Percentiles rank a stretch among this genome's conserved stretches.
Conservation (phyloP, 1,284 basidiomycete genomes). For the Leccinum griseonigrum region DNA sequence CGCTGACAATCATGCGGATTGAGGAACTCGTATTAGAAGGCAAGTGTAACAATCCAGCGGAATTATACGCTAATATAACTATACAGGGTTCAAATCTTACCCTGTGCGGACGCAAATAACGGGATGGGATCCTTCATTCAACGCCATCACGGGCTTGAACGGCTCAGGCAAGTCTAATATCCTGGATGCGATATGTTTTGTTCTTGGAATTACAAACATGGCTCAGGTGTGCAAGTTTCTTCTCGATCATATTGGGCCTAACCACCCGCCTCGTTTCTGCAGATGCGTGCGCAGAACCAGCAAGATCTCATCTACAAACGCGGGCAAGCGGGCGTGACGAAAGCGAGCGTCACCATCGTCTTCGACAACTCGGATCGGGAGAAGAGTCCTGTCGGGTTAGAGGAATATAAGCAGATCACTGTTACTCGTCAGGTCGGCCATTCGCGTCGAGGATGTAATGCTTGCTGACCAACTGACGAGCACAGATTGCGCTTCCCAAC, state of each 20-base stretch:
- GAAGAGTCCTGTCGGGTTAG: constrained; percentile 85
- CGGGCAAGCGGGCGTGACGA: constrained; percentile 95
- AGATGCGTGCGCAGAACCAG: constrained; percentile 96
- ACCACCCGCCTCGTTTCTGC: neutral
- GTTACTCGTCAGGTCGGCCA: constrained; percentile 88
- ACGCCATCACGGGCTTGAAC: constrained; percentile 96
- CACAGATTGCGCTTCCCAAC: constrained; percentile 88
- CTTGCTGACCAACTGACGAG: constrained; percentile 5
- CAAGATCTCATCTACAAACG: constrained; percentile 98
- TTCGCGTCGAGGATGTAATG: constrained; percentile 5
- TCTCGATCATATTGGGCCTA: neutral
- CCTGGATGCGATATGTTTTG: constrained; percentile 92
- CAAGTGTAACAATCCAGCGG: constrained; percentile 16
- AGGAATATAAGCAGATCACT: constrained; percentile 87
- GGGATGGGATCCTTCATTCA: constrained; percentile 96
- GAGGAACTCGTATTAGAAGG: constrained; percentile 82
- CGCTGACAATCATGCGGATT: constrained; percentile 57
- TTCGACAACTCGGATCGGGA: constrained; percentile 97
- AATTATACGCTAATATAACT: constrained; percentile 6
- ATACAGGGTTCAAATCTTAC: constrained; percentile 91
- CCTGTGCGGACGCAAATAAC: constrained; percentile 93
- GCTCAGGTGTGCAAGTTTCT: constrained; percentile 53
- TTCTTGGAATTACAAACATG: constrained; percentile 96
- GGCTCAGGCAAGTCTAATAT: constrained; percentile 97
- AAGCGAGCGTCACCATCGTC: constrained; percentile 97